A percentile compares a stretch with the other conserved stretches of the same genome.
phyloP scores from a whole-genome alignment of 2,329 filamentous ascomycete genomes.

The Fusarium neocosmosporiellum region DNA sequence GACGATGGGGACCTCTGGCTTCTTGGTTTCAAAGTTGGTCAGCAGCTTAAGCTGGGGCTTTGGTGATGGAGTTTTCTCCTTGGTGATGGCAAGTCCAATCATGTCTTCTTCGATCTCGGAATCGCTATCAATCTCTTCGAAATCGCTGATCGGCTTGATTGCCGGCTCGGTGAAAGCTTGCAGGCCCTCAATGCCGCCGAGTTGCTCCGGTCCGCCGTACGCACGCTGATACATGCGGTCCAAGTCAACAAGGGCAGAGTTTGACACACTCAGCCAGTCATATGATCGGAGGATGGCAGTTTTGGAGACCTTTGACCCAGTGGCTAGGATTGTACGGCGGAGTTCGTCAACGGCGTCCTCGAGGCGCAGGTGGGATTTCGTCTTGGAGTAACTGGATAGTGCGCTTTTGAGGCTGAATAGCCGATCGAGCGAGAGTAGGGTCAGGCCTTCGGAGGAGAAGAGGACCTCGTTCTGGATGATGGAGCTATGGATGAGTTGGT shows the following conservation, averaged over 20 bases:
- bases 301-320: conserved; percentile 60
- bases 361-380: conserved; percentile 57
- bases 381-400: conserved; percentile 66
- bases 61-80: conserved; percentile 39
- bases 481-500: conserved; percentile 66
- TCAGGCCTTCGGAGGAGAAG: conserved; percentile 70
- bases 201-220: conserved; percentile 62
- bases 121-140: conserved; percentile 37
- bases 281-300: conserved; percentile 66
- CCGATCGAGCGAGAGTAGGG: conserved; percentile 69
- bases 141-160: conserved; percentile 35
- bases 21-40: conserved; percentile 53
- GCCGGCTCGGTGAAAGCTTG: conserved; percentile 35
- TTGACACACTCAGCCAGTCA: conserved; percentile 65
- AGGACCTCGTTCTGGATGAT: conserved; percentile 70
- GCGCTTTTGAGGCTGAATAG: conserved; percentile 73
- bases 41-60: conserved; percentile 55
- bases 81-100: conserved; percentile 43
- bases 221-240: conserved; percentile 66
- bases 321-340: conserved; percentile 67
- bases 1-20: conserved; percentile 1
- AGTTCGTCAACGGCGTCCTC: conserved; percentile 73
- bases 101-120: conserved; percentile 37
- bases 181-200: conserved; percentile 59
- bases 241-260: conserved; percentile 63